phyloP scores from a whole-genome alignment of 164 flowering plant species.

The Dillenia turbinata region DNA sequence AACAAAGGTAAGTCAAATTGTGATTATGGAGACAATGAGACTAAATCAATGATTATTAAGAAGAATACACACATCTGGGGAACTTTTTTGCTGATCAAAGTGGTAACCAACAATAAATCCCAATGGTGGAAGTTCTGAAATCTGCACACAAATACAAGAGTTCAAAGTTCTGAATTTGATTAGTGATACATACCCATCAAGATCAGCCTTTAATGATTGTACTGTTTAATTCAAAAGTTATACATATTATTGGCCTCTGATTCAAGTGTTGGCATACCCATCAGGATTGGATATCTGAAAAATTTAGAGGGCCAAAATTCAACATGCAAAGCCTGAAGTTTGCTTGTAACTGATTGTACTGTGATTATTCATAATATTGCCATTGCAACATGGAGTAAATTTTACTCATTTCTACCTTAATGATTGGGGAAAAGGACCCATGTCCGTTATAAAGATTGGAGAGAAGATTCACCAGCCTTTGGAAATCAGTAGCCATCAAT shows the following conservation, averaged over 20 bases:
- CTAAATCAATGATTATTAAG: neutral
- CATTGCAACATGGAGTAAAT: too few relatives aligned
- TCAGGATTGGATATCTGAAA: too few relatives aligned
- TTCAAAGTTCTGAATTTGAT: neutral
- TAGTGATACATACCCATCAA: too few relatives aligned
- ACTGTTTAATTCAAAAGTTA: too few relatives aligned
- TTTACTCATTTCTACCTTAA: too few relatives aligned
- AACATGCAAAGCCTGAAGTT: too few relatives aligned
- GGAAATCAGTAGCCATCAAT: conserved; percentile 74
- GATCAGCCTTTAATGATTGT: too few relatives aligned
- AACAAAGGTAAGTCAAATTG: conserved; percentile 5
- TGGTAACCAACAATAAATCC: conserved; percentile 81
- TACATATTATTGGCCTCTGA: too few relatives aligned
- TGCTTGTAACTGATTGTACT: too few relatives aligned
- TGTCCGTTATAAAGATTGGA: neutral
- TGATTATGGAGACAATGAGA: conserved; percentile 1
- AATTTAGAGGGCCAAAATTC: too few relatives aligned
- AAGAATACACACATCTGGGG: conserved; percentile 38
- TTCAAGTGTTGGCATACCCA: too few relatives aligned
- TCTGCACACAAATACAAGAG: conserved; percentile 36
- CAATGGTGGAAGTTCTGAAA: conserved; percentile 53
- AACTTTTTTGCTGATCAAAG: conserved; percentile 23
- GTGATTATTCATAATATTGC: too few relatives aligned
- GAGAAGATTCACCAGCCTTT: conserved; percentile 49
- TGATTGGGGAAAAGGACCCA: neutral